Evolutionary conservation across 2,329 filamentous ascomycete genomes (phyloP).

Genomic region (Botrytis squamosa): DNA sequence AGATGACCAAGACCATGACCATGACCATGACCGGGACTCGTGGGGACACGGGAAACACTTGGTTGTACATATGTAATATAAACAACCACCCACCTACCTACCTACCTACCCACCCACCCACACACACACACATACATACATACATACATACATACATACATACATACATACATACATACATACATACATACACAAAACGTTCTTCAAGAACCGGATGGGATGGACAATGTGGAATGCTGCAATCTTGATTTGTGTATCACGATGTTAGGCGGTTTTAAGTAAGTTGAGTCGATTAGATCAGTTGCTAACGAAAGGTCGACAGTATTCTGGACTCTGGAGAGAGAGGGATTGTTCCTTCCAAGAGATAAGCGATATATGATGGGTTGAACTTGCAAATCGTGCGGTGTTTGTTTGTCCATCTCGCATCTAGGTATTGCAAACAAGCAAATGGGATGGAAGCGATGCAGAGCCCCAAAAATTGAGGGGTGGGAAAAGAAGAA

Average conservation of each 20-base stretch:
- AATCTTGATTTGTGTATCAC: neutral
- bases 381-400: neutral
- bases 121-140: neutral
- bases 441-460: neutral
- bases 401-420: neutral
- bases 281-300: neutral
- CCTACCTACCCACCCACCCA: neutral
- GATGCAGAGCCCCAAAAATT: conserved; percentile 11
- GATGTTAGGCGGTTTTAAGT: neutral
- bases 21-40: conserved; percentile 15
- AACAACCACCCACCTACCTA: neutral
- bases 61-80: conserved; percentile 10
- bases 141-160: neutral
- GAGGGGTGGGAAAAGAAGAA: neutral
- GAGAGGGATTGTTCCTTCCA: neutral
- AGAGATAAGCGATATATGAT: neutral
- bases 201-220: neutral
- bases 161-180: neutral
- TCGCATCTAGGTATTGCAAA: neutral
- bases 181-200: neutral
- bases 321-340: neutral
- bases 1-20: conserved; percentile 14
- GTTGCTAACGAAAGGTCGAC: neutral
- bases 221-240: neutral
- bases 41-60: conserved; percentile 16